Base-by-base conservation (phyloP, 192 early-diverging fungal species). In the Coemansia sp. region DNA sequence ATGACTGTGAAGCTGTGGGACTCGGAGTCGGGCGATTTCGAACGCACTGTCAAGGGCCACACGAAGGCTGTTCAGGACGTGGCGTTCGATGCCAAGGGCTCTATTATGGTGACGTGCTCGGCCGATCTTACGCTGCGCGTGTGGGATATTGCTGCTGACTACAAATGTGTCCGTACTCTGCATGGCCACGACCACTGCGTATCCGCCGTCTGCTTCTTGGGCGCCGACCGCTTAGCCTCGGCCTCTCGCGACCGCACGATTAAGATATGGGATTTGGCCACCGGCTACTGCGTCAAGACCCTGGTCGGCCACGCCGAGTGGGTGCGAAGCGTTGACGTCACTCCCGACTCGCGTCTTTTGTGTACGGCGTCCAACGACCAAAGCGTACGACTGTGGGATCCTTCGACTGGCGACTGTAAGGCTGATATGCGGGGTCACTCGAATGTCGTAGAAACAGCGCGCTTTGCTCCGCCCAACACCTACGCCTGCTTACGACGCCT, bases 141-240 rank as follows among this genome's bases (percentile, higher is more conserved):
- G 17, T 98, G 96, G 96, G 94, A 97, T 72, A 69, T 90, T n/a
- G 80, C 88, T 32, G 85, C 91, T 58, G 91, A 94, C 69, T 93
- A 92, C 78, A 86, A 88, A 68, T 95, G 93, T 75, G 84, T 92
- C 40, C 86, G 87, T 22, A 97, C 96, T 5, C 72, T 98, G 40
- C 86, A 90, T 68, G 96, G 95, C 36, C 96, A 98, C 67, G 95
- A 97, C 78, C 94, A 98, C 76, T 91, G 88, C 69, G 91, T 98
- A 7, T 96, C 94, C 1, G 89, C 89, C 12, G 90, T 96, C 10
- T 90, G 92, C 66, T 71, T 93, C 56, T 87, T 93, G n/a, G 87
- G 87, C 31, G 85, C 90, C 5, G 93, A 95, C 67, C 88, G 87
- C 61, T 77, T 98, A 9, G 90, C 91, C 4, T 95, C 94, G n/a